phyloP scores from a whole-genome alignment of 306 rosid species.

The Hippophae rhamnoides region DNA sequence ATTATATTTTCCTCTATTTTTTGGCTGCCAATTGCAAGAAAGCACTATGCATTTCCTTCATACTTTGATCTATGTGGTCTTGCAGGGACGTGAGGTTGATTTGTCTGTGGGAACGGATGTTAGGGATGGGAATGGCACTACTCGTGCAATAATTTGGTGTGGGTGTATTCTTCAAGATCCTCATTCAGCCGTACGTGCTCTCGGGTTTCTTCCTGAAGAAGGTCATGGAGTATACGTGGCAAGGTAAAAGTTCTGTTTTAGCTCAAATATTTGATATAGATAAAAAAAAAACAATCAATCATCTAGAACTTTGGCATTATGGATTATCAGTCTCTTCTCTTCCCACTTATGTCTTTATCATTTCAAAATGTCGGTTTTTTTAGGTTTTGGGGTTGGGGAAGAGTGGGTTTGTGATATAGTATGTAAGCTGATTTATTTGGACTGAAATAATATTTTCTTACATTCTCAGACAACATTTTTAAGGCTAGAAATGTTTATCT shows the following conservation, averaged over 20 bases:
- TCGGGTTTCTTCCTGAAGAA: constrained; percentile 98
- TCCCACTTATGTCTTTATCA: too few relatives aligned
- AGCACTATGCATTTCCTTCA: background rate
- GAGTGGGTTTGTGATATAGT: too few relatives aligned
- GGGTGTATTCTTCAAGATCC: constrained; percentile 94
- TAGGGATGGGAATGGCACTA: constrained; percentile 86
- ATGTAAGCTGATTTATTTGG: too few relatives aligned
- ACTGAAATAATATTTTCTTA: too few relatives aligned
- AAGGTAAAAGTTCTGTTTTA: constrained; percentile 39
- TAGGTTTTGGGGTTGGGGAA: too few relatives aligned
- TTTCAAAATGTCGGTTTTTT: too few relatives aligned
- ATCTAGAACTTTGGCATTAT: too few relatives aligned
- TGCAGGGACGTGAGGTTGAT: constrained; percentile 77
- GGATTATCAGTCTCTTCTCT: too few relatives aligned
- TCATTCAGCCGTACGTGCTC: constrained; percentile 94
- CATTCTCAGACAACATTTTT: too few relatives aligned
- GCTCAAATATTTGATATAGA: background rate
- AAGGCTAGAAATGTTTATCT: too few relatives aligned
- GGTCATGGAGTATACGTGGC: constrained; percentile 95
- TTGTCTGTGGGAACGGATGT: constrained; percentile 80
- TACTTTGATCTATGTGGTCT: constrained; percentile 23
- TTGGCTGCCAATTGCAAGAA: too few relatives aligned
- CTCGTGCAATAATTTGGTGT: constrained; percentile 80
- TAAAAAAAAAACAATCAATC: background rate
- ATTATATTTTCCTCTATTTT: too few relatives aligned